Conservation (phyloP, 768 basidiomycete genomes). For the Pleurotus djamor region DNA sequence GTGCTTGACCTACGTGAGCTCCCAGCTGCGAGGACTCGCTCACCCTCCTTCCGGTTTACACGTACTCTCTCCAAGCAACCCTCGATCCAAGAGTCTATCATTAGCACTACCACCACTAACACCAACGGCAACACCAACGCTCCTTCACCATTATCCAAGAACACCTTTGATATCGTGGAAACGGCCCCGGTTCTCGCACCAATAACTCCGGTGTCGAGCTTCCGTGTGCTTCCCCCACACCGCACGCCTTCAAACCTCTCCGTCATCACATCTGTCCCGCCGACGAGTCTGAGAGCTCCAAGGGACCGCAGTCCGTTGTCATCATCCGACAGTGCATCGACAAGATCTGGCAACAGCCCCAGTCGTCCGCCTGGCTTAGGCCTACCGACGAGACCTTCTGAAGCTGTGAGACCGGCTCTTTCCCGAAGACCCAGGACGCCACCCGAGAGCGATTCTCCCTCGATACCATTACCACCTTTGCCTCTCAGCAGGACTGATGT, state of each 20-base stretch:
- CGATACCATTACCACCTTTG: neutral
- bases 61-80: neutral
- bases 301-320: too few relatives aligned
- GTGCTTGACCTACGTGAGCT: conserved; percentile 2
- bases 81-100: neutral
- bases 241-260: neutral
- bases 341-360: neutral
- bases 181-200: conserved; percentile 1
- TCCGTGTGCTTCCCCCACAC: neutral
- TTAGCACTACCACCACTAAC: too few relatives aligned
- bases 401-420: conserved; percentile 1
- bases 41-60: neutral
- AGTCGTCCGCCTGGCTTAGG: conserved; percentile 1
- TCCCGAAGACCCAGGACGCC: neutral
- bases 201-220: neutral
- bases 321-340: neutral
- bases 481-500: conserved; percentile 2
- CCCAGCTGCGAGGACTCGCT: neutral
- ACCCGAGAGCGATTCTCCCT: neutral
- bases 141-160: neutral
- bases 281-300: neutral
- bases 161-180: neutral
- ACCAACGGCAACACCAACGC: too few relatives aligned
- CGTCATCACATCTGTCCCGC: neutral
- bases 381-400: neutral